Evolutionary conservation across 2,329 filamentous ascomycete genomes (phyloP).

Genomic region (Colletotrichum horii): DNA sequence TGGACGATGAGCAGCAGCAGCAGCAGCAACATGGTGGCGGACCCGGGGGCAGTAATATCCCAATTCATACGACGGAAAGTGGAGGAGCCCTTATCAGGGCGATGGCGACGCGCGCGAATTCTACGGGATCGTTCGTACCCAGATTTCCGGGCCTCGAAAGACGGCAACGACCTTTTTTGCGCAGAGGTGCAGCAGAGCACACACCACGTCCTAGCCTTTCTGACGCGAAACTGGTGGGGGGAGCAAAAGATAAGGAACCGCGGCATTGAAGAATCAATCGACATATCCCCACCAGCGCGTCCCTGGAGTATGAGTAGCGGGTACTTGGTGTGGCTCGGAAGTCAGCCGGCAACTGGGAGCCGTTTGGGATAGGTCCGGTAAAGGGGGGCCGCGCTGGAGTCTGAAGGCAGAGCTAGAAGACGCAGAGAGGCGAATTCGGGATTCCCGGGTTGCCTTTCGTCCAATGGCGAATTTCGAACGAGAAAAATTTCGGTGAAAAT

Average conservation of each 20-base stretch:
- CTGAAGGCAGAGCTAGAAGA: constrained; percentile 9
- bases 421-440: constrained; percentile 6
- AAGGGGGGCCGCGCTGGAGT: constrained; percentile 11
- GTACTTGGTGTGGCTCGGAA: constrained; percentile 15
- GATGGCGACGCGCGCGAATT: neutral
- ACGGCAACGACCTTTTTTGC: neutral
- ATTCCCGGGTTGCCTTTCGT: neutral
- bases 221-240: constrained; percentile 19
- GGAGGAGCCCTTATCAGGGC: constrained; percentile 20
- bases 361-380: constrained; percentile 8
- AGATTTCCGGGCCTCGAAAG: constrained; percentile 3
- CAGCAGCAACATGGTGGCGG: constrained; percentile 7
- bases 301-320: neutral
- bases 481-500: neutral
- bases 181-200: constrained; percentile 7
- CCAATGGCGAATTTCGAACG: neutral
- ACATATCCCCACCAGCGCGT: constrained; percentile 10
- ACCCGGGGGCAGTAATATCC: constrained; percentile 5
- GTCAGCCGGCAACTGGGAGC: constrained; percentile 8
- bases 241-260: constrained; percentile 12
- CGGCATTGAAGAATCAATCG: constrained; percentile 2
- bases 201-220: neutral
- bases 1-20: neutral
- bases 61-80: constrained; percentile 18
- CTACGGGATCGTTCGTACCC: neutral